Evolutionary conservation across 805 yeast species (phyloP).

Genomic region (Starmerella lactis-condensi): DNA sequence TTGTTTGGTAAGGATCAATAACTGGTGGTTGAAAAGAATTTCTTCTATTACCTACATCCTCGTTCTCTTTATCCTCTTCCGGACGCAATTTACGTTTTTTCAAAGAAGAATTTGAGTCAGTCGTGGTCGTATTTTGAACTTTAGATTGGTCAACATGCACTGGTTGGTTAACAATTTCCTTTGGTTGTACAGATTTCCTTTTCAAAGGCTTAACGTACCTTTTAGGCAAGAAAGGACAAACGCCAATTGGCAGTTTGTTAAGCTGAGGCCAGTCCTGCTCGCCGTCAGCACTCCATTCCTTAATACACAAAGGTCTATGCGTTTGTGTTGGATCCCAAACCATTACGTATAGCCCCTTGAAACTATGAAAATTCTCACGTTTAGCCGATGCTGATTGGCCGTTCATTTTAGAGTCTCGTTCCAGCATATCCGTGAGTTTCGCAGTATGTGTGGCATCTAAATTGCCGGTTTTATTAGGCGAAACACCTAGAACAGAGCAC

Average conservation of each 20-base stretch:
- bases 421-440: slow-evolving; percentile 40
- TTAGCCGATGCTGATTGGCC: slow-evolving; percentile 71
- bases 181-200: slow-evolving; percentile 4
- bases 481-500: slow-evolving; percentile 18
- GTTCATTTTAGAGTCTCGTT: slow-evolving; percentile 41
- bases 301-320: slow-evolving; percentile 59
- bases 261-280: slow-evolving; percentile 40
- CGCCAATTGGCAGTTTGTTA: slow-evolving; percentile 46
- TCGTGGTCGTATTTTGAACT: too few relatives aligned
- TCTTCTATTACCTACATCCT: too few relatives aligned
- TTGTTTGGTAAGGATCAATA: too few relatives aligned
- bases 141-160: too few relatives aligned
- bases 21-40: too few relatives aligned
- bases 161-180: too few relatives aligned
- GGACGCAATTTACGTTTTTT: too few relatives aligned
- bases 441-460: slow-evolving; percentile 16
- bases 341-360: slow-evolving; percentile 54
- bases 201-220: slow-evolving; percentile 5
- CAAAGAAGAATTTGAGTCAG: too few relatives aligned
- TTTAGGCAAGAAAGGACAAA: slow-evolving; percentile 53
- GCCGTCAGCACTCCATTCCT: slow-evolving; percentile 49
- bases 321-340: slow-evolving; percentile 65
- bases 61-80: too few relatives aligned
- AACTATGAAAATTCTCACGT: slow-evolving; percentile 80
- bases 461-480: neutral